Conservation (phyloP, 257 asterid genomes). For the Salvia rosmarinus region DNA sequence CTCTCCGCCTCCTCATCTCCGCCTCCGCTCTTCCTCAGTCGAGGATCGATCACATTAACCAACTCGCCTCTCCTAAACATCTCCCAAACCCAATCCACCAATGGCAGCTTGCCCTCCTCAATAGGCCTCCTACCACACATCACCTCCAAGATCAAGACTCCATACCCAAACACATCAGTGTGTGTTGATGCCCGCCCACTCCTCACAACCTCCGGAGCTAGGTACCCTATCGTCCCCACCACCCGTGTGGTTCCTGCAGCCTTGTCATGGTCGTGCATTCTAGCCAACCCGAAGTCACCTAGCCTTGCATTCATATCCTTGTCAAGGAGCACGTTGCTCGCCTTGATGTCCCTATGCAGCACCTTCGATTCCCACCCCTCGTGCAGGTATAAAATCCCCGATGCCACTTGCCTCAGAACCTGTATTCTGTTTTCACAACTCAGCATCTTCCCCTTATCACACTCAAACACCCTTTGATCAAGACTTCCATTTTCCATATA, state of each 20-base stretch:
- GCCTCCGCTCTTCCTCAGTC: constrained; percentile 38
- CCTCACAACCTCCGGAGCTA: constrained; percentile 65
- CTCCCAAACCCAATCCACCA: constrained; percentile 64
- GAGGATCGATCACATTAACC: constrained; percentile 44
- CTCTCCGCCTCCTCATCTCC: constrained; percentile 46
- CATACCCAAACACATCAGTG: constrained; percentile 58
- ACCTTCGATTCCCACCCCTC: constrained; percentile 77
- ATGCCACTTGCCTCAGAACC: constrained; percentile 62
- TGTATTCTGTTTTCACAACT: constrained; percentile 49
- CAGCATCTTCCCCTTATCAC: constrained; percentile 47
- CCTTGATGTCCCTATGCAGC: constrained; percentile 69
- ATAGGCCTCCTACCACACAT: constrained; percentile 65
- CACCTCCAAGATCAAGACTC: constrained; percentile 62
- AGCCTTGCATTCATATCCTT: constrained; percentile 65
- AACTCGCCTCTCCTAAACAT: constrained; percentile 48
- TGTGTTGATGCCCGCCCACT: constrained; percentile 63
- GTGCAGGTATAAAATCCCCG: constrained; percentile 62
- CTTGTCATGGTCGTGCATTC: constrained; percentile 68
- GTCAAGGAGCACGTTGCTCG: constrained; percentile 73
- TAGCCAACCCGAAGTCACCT: constrained; percentile 79
- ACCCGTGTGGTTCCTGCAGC: constrained; percentile 65
- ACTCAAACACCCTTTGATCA: constrained; percentile 55
- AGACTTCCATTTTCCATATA: constrained; percentile 64
- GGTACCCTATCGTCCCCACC: constrained; percentile 73
- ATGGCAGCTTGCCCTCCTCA: constrained; percentile 53